Evolutionary conservation across 2,329 filamentous ascomycete species (phyloP).

Genomic region (Clonostachys sp.): DNA sequence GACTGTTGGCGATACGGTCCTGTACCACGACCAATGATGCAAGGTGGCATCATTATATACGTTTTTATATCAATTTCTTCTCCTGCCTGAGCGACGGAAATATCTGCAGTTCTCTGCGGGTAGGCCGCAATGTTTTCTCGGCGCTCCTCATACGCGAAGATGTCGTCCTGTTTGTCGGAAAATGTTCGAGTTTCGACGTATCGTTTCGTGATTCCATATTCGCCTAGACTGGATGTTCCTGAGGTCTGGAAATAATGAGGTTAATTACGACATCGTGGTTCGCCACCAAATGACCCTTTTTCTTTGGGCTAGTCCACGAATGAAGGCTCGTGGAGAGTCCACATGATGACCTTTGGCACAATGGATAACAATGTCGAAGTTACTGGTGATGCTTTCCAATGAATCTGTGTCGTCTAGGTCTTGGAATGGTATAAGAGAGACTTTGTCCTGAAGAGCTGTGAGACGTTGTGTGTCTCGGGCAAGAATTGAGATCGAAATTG

Average conservation of each 20-base stretch:
- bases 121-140: slow-evolving; percentile 29
- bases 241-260: slow-evolving; percentile 18
- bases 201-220: slow-evolving; percentile 26
- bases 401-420: slow-evolving; percentile 11
- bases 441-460: too few species aligned
- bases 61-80: slow-evolving; percentile 33
- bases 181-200: slow-evolving; percentile 23
- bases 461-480: too few species aligned
- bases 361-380: slow-evolving; percentile 33
- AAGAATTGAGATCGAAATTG: too few species aligned
- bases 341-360: slow-evolving; percentile 31
- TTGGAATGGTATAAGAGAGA: too few species aligned
- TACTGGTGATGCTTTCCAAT: slow-evolving; percentile 10
- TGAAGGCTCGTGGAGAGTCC: slow-evolving; percentile 28
- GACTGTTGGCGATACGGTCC: slow-evolving; percentile 33
- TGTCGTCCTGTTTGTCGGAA: slow-evolving; percentile 32
- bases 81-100: slow-evolving; percentile 33
- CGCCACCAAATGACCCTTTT: slow-evolving; percentile 21
- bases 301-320: slow-evolving; percentile 34
- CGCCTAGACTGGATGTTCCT: slow-evolving; percentile 36
- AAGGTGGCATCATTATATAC: slow-evolving; percentile 37
- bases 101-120: slow-evolving; percentile 35
- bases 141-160: slow-evolving; percentile 32
- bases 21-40: slow-evolving; percentile 38
- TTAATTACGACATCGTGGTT: slow-evolving; percentile 7